Conservation (phyloP, 345 rosid genomes). For the Rhizophora mangle region DNA sequence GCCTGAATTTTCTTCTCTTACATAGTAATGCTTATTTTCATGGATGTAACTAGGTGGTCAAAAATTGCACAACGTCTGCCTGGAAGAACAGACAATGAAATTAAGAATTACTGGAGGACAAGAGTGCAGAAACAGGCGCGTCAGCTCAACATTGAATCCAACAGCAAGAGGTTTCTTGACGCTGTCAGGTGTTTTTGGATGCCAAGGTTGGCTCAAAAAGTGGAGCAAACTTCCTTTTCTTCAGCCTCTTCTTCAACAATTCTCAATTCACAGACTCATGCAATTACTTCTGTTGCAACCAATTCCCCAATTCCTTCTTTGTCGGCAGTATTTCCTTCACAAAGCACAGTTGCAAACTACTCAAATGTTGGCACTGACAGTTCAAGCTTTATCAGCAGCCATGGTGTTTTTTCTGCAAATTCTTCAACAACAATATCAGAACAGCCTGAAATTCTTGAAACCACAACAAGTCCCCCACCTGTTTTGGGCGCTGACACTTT, state of each 20-base stretch:
- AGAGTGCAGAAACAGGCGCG: slow-evolving; percentile 96
- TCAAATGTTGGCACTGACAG: slow-evolving; percentile 9
- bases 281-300: neutral
- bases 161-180: slow-evolving; percentile 83
- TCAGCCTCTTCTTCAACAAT: neutral
- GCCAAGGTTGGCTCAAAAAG: slow-evolving; percentile 75
- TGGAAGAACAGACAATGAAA: slow-evolving; percentile 94
- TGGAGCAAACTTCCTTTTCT: slow-evolving; percentile 12
- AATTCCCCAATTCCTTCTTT: neutral
- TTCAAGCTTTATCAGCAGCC: slow-evolving; percentile 28
- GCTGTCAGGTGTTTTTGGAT: slow-evolving; percentile 82
- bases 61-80: slow-evolving; percentile 91
- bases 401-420: slow-evolving; percentile 29
- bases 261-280: neutral
- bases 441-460: slow-evolving; percentile 34
- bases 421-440: slow-evolving; percentile 19
- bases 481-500: slow-evolving; percentile 13
- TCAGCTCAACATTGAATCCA: slow-evolving; percentile 82
- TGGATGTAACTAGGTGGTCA: slow-evolving; percentile 61
- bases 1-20: no score
- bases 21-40: neutral
- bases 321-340: neutral
- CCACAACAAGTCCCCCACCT: slow-evolving; percentile 15
- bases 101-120: slow-evolving; percentile 96
- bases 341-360: neutral